These are phyloP conservation scores for Cucurbita maxima DNA, from an alignment of 306 rosid genomes.

Conservation along the genomic window DNA sequence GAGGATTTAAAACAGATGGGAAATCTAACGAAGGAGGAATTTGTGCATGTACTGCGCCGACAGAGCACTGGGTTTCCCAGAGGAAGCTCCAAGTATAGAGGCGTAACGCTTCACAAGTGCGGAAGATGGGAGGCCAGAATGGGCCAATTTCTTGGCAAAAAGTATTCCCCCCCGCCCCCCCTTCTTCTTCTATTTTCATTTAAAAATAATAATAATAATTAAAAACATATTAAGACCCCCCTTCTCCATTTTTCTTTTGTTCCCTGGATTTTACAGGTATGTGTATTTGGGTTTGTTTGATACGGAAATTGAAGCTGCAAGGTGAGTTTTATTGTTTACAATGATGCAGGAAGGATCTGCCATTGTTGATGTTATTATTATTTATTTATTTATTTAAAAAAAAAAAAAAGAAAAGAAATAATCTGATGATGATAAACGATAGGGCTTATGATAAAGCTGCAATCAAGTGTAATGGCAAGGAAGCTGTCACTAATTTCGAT, in stretches of 20 bases:
- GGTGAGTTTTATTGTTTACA: slow-evolving; percentile 24
- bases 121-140: slow-evolving; percentile 99
- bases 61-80: slow-evolving; percentile 98
- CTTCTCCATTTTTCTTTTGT: not conserved
- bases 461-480: slow-evolving; percentile 91
- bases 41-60: slow-evolving; percentile 98
- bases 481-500: slow-evolving; percentile 94
- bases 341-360: not conserved
- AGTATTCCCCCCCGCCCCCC: slow-evolving; percentile 23
- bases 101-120: slow-evolving; percentile 94
- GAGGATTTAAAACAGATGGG: slow-evolving; percentile 96
- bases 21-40: slow-evolving; percentile 86
- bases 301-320: slow-evolving; percentile 91
- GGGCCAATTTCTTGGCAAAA: slow-evolving; percentile 98
- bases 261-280: slow-evolving; percentile 35
- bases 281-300: slow-evolving; percentile 92
- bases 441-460: slow-evolving; percentile 99
- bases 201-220: too few species aligned
- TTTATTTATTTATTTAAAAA: too few species aligned
- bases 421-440: slow-evolving; percentile 3
- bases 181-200: too few species aligned
- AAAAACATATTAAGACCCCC: not conserved
- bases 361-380: not conserved
- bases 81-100: slow-evolving; percentile 99
- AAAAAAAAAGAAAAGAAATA: too few species aligned